Base-by-base conservation (phyloP, 2,329 filamentous ascomycete species). In the Aspergillus arachidicola region DNA sequence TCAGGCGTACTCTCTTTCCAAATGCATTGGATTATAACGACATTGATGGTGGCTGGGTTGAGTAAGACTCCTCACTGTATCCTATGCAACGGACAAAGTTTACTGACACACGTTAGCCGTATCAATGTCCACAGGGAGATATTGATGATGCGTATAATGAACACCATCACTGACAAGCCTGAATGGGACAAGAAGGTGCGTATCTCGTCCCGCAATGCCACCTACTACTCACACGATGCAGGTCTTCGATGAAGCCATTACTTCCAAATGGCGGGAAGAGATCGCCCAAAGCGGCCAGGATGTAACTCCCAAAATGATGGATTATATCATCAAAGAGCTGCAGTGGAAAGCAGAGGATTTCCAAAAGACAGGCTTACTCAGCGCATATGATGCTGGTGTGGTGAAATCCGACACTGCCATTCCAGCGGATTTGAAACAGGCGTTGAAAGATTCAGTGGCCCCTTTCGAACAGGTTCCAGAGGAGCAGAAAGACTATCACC, bases 401-500 rank as follows among this genome's bases (percentile, higher is more conserved):
- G 81, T 81, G 62, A 89, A 88, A 68, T 85, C 86, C 0, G 87
- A 89, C 69, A 74, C 66, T 0, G 69, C 80, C 0, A 76, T 88
- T 4, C 66, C 81, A 0, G 59, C 71, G 1, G 73, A 78, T 1
- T 64, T 85, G 0, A 75, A 76, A 16, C 34, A 81, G 1, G 73
- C 75, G 0, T 78, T 91, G 3, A 79, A 75, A 34, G 69, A 74
- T 6, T 83, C 80, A 0, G 84, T 86, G 28, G 72, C 74, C 1
- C 74, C 73, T 0, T 75, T 92, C 1, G 85, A 90, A 67, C 71
- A 84, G 43, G 45, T 64, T 30, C 59, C 65, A 0, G 83, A 85
- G 5, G 57, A 76, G 0, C 57, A 79, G 38, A 86, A 86, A 68
- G 88, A 91, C 72, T 91, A 87, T 82, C 88, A 90, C 72, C 88